Conservation (phyloP, 257 asterid species). For the Solanum piurae region DNA sequence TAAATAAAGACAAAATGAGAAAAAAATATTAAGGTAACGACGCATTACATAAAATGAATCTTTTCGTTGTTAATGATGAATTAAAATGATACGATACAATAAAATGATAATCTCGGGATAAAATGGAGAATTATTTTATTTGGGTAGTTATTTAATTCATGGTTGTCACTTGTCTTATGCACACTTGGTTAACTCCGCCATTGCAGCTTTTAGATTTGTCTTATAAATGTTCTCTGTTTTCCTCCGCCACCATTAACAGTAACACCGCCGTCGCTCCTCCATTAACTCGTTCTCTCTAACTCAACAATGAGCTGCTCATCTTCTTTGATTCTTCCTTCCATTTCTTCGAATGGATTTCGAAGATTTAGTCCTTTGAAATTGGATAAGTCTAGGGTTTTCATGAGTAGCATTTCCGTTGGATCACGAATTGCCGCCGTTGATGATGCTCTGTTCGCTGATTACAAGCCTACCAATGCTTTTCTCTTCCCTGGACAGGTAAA, state of each 20-base stretch:
- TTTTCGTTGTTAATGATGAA: too few species aligned
- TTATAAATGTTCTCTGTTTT: background rate
- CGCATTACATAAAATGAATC: too few species aligned
- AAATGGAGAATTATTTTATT: too few species aligned
- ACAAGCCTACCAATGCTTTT: slow-evolving; percentile 74
- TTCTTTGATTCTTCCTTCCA: slow-evolving; percentile 36
- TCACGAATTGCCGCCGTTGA: slow-evolving; percentile 34
- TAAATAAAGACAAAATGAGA: too few species aligned
- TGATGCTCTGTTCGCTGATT: slow-evolving; percentile 64
- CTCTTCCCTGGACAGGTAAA: slow-evolving; percentile 95
- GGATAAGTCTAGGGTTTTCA: slow-evolving; percentile 53
- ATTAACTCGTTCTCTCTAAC: background rate
- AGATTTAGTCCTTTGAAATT: slow-evolving; percentile 25
- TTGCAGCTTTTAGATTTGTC: background rate
- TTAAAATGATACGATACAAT: too few species aligned
- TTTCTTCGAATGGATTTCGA: slow-evolving; percentile 39
- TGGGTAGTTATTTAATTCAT: background rate
- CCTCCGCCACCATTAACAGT: background rate
- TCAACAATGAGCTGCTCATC: slow-evolving; percentile 40
- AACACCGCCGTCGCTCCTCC: background rate
- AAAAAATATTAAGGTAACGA: too few species aligned
- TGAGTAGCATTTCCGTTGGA: slow-evolving; percentile 67
- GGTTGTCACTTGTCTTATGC: too few species aligned
- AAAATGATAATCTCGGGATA: too few species aligned
- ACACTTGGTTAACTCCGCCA: background rate